phyloP scores from a whole-genome alignment of 176 grass and related monocot species.

The Triticum urartu region DNA sequence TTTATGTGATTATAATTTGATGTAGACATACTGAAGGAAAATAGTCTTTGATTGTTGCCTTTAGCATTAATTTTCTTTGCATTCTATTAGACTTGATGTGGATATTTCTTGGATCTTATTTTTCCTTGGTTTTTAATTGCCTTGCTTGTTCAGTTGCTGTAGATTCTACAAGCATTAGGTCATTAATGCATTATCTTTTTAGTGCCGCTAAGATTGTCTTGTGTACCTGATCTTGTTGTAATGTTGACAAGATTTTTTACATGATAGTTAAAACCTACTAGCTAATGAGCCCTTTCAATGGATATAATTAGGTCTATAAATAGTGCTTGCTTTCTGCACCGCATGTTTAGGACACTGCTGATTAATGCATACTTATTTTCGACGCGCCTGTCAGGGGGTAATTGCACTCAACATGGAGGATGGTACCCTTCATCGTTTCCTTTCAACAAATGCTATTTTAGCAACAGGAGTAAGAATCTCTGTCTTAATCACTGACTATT shows the following conservation, averaged over 20 bases:
- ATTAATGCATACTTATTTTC: slow-evolving; percentile 27
- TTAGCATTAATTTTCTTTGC: not conserved
- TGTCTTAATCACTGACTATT: not conserved
- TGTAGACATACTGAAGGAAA: not conserved
- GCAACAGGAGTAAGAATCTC: slow-evolving; percentile 62
- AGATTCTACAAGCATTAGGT: not conserved
- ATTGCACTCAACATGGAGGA: slow-evolving; percentile 89
- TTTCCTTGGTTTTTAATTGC: not conserved
- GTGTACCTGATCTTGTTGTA: not conserved
- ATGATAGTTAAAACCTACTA: not conserved
- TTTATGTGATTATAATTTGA: not conserved
- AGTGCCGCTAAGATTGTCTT: not conserved
- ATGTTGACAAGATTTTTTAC: not conserved
- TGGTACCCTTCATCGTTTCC: slow-evolving; percentile 74
- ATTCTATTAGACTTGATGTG: not conserved
- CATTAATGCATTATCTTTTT: not conserved
- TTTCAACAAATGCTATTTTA: slow-evolving; percentile 61
- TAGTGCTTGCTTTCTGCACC: not conserved
- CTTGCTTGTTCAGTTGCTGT: not conserved
- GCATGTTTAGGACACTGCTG: slow-evolving; percentile 5
- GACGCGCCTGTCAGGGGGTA: slow-evolving; percentile 64
- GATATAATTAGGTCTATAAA: not conserved
- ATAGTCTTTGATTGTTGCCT: not conserved
- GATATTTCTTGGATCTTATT: not conserved
- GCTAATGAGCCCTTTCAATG: not conserved